Percentiles rank a stretch among this genome's conserved stretches.
Conservation (phyloP, 2,329 filamentous ascomycete genomes). For the Trichophaea hybrida region DNA sequence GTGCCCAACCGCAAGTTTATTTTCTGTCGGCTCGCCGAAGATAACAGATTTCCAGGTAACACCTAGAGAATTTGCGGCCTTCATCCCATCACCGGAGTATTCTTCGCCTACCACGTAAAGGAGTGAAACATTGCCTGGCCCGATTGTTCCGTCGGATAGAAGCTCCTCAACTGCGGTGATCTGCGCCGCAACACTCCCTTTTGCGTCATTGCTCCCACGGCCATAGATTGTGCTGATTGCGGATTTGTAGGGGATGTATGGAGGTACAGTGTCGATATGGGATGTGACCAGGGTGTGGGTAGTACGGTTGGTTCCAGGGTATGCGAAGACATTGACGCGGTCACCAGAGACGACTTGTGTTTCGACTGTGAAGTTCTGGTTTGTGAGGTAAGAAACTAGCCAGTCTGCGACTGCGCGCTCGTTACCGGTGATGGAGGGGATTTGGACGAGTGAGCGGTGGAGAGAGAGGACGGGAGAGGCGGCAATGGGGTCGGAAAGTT, state of each 20-base stretch:
- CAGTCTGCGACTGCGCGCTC: constrained; percentile 56
- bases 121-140: constrained; percentile 42
- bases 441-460: constrained; percentile 60
- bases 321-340: constrained; percentile 68
- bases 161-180: constrained; percentile 51
- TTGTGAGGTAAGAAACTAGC: constrained; percentile 50
- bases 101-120: constrained; percentile 74
- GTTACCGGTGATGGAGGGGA: constrained; percentile 54
- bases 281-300: constrained; percentile 55
- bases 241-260: constrained; percentile 51
- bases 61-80: constrained; percentile 34
- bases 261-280: constrained; percentile 70
- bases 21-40: constrained; percentile 88
- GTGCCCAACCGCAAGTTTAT: constrained; percentile 75
- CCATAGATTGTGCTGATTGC: constrained; percentile 45
- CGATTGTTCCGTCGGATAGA: constrained; percentile 32
- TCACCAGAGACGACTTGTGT: constrained; percentile 33
- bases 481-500: constrained; percentile 17
- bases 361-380: constrained; percentile 47
- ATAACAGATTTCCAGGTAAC: constrained; percentile 53
- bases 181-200: constrained; percentile 57
- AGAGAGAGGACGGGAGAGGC: constrained; percentile 46
- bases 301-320: constrained; percentile 35
- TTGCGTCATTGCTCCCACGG: constrained; percentile 60
- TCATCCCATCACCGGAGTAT: constrained; percentile 67